Evolutionary conservation across 495 filamentous ascomycete genomes (phyloP), one percentile per base, ranked within the genome.

Genomic region (Penicillium roqueforti): DNA sequence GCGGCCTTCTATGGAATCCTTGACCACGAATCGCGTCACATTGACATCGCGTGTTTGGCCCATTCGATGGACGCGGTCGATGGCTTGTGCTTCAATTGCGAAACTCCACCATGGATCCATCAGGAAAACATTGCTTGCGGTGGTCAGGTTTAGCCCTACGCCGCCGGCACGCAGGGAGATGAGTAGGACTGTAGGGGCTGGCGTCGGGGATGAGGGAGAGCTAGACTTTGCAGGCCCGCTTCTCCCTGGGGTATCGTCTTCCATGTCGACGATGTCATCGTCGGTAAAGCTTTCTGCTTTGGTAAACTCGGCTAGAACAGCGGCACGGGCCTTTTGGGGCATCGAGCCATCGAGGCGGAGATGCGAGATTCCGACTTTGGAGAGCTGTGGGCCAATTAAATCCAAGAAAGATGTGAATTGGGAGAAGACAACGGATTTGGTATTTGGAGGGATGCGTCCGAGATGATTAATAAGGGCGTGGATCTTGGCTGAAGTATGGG

Each of bases 61-160:
- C 92, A 99, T 96, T 8, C 95, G 83, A 72, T 99, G 95, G n/a
- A 99, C 91, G 4, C 95, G 87, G 74, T 99, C 95, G 58, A 99
- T 96, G 22, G 95, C 95, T 68, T 99, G 95, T 9, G 91, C 90
- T 69, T 99, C 95, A 22, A 97, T 84, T 3, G 95, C 92, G 67
- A 89, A 97, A 57, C 89, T 93, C 95, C 95, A 99, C 95, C 95
- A 99, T 0, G 95, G 92, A 70, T 99, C 95, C 92, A 97, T 96
- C 87, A 99, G 91, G 67, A 86, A 97, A 10, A 97, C 95, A 48
- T 87, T 76, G 58, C 84, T 88, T 14, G 93, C 93, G 48, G 82
- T 81, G 4, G 92, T 97, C 39, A 99, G 76, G 62, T 98, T 98
- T 34, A 98, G 75, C 0, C 93, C 93, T 3, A 98, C 93, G 26